Conservation (phyloP, 2,329 filamentous ascomycete genomes). For the Coniochaeta hoffmannii region DNA sequence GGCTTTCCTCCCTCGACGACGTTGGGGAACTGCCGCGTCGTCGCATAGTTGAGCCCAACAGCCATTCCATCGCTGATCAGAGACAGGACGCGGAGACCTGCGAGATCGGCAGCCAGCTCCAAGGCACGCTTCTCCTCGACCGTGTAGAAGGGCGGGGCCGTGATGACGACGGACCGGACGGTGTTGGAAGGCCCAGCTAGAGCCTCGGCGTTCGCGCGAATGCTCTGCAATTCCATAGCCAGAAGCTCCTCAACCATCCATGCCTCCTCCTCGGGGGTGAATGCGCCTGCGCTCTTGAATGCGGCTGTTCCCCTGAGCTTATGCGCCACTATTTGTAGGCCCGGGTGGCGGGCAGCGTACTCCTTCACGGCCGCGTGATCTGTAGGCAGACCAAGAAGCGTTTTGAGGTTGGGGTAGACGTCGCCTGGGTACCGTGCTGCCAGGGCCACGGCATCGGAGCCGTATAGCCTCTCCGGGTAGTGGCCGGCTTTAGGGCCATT, state of each 20-base stretch:
- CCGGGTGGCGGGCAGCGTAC: conserved; percentile 72
- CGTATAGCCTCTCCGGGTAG: conserved; percentile 87
- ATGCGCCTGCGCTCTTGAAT: conserved; percentile 70
- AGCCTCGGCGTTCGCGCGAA: conserved; percentile 79
- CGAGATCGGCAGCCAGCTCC: conserved; percentile 75
- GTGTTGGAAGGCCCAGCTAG: conserved; percentile 68
- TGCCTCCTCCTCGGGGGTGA: conserved; percentile 51
- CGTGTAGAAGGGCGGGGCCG: conserved; percentile 85
- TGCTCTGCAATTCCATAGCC: conserved; percentile 91
- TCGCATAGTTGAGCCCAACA: conserved; percentile 93
- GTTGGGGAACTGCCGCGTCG: conserved; percentile 79
- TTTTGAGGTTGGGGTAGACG: conserved; percentile 91
- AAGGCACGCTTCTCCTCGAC: conserved; percentile 83
- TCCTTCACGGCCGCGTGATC: conserved; percentile 55
- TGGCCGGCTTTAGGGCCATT: conserved; percentile 52
- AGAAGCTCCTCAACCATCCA: conserved; percentile 87
- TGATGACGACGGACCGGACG: conserved; percentile 79
- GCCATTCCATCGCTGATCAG: conserved; percentile 85
- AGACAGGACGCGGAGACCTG: conserved; percentile 77
- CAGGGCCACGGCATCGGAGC: conserved; percentile 83
- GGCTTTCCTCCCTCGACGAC: conserved; percentile 76
- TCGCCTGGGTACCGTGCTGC: conserved; percentile 84
- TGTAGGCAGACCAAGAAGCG: conserved; percentile 68
- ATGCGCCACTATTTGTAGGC: conserved; percentile 58
- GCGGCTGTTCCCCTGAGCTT: conserved; percentile 60